Percentiles rank a stretch among this genome's conserved stretches.
phyloP scores from a whole-genome alignment of 2,329 filamentous ascomycete genomes.

The Neofusicoccum umdonicola region DNA sequence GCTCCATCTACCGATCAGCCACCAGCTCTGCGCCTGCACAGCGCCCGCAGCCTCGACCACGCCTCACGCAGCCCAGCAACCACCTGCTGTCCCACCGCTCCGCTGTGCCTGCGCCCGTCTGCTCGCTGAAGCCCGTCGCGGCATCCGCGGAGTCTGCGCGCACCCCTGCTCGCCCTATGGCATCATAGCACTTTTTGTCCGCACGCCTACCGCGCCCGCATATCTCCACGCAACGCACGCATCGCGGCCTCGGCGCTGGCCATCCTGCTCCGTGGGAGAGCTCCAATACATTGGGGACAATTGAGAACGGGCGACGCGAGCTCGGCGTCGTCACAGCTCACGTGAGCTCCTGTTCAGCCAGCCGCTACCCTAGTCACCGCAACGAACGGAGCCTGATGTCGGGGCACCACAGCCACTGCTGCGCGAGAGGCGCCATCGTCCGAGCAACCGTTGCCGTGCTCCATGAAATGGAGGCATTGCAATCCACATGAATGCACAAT shows the following conservation, averaged over 20 bases:
- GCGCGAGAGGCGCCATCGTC: background rate
- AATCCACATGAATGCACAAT: background rate
- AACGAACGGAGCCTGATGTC: background rate
- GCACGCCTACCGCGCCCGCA: background rate
- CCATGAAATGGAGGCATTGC: background rate
- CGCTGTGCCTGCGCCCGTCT: background rate
- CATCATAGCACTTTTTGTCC: background rate
- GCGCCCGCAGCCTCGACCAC: background rate
- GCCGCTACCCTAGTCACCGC: background rate
- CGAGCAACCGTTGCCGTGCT: background rate
- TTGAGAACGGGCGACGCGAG: background rate
- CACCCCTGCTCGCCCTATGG: slow-evolving; percentile 4
- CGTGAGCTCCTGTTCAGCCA: background rate
- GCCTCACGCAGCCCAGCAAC: background rate
- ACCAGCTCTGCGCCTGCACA: background rate
- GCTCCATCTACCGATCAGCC: slow-evolving; percentile 1
- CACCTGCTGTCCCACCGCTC: background rate
- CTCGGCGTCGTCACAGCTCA: background rate
- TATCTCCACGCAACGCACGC: background rate
- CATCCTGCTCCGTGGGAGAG: background rate
- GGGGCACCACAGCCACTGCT: background rate
- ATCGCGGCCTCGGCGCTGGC: background rate
- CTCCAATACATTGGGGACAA: background rate
- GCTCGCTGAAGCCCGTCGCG: background rate
- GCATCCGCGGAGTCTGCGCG: background rate